Conservation (phyloP, 2,329 filamentous ascomycete species). For the Fonsecaea pugnacius region DNA sequence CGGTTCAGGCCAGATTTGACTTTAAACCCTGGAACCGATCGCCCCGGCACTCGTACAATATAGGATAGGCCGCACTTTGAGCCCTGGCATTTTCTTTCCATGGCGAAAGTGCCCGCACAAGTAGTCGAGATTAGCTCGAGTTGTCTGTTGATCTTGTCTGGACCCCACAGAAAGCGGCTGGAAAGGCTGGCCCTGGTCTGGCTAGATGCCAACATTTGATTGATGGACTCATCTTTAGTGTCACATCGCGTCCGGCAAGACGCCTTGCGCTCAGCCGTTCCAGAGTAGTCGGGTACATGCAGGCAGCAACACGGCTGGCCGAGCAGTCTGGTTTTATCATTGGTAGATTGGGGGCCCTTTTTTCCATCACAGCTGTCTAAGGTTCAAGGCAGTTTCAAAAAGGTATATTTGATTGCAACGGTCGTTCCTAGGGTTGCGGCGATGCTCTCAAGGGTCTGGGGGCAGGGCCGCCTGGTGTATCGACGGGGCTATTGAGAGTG, state of each 20-base stretch:
- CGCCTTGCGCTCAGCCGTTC: background rate
- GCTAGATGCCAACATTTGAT: slow-evolving; percentile 4
- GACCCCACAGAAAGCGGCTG: background rate
- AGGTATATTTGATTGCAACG: too few relatives aligned
- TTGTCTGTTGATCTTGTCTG: background rate
- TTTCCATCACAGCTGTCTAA: too few relatives aligned
- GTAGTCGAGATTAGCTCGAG: background rate
- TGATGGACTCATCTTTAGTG: slow-evolving; percentile 3
- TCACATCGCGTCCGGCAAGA: background rate
- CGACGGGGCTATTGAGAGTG: too few relatives aligned
- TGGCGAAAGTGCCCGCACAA: background rate
- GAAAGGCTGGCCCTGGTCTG: background rate
- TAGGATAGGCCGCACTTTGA: background rate
- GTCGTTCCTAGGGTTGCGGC: too few relatives aligned
- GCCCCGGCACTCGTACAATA: background rate
- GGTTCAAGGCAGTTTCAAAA: too few relatives aligned
- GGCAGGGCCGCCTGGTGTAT: too few relatives aligned
- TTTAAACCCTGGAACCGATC: background rate
- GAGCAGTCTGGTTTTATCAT: too few relatives aligned
- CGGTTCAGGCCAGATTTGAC: background rate
- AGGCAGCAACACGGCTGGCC: background rate
- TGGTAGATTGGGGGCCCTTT: too few relatives aligned
- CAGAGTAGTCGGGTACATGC: background rate
- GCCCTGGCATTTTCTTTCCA: background rate
- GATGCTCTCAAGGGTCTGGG: too few relatives aligned